These are phyloP conservation scores for Dioszegia crocea DNA, from an alignment of 768 basidiomycete species.

Conservation along the genomic window DNA sequence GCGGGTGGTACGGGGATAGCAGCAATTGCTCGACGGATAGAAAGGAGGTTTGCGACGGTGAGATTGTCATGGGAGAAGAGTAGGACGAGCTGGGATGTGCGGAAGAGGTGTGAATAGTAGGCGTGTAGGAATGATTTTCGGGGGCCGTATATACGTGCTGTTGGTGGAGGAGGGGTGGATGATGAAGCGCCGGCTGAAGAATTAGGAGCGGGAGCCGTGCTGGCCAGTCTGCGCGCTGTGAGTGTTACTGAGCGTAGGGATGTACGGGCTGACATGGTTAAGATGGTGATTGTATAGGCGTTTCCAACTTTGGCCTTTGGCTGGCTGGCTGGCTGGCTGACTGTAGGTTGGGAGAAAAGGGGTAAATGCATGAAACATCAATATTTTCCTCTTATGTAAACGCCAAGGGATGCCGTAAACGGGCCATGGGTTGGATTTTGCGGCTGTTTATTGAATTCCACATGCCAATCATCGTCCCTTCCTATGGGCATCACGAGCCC, in stretches of 20 bases:
- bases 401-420: no score
- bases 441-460: no score
- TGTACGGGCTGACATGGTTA: constrained; percentile 5
- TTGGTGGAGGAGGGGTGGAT: background rate
- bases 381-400: no score
- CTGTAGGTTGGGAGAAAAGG: no score
- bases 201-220: constrained; percentile 1
- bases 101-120: constrained; percentile 71
- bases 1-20: constrained; percentile 51
- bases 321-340: no score
- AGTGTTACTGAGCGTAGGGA: background rate
- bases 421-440: no score
- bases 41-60: constrained; percentile 60
- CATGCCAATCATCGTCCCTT: no score
- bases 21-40: constrained; percentile 66
- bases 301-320: no score
- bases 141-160: constrained; percentile 64
- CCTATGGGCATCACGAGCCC: no score
- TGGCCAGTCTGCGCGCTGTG: background rate
- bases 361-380: no score
- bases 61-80: constrained; percentile 77
- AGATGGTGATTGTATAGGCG: no score
- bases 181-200: background rate
- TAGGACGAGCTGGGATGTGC: constrained; percentile 62
- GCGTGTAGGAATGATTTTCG: constrained; percentile 77